phyloP scores from a whole-genome alignment of 495 filamentous ascomycete genomes.

The Annulohypoxylon bovei region DNA sequence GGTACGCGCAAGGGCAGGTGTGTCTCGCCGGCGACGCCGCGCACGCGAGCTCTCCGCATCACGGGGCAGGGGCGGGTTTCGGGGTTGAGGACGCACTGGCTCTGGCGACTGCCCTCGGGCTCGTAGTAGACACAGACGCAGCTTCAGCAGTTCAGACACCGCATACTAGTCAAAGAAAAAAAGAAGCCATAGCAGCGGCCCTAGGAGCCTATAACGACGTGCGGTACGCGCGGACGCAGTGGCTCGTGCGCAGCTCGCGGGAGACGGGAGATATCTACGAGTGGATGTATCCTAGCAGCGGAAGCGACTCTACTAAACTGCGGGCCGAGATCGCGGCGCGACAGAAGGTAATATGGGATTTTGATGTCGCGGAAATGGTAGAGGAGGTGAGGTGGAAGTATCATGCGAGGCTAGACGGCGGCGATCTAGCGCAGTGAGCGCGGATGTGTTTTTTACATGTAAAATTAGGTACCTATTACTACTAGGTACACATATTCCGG shows the following conservation, averaged over 20 bases:
- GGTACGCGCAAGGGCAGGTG: constrained; percentile 38
- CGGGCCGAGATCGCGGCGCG: not conserved
- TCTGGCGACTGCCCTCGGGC: not conserved
- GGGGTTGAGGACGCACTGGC: constrained; percentile 26
- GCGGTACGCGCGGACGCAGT: constrained; percentile 1
- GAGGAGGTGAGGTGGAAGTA: not conserved
- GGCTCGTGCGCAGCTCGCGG: not conserved
- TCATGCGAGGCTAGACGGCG: not conserved
- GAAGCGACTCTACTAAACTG: not conserved
- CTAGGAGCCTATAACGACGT: not conserved
- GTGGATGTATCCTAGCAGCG: not conserved
- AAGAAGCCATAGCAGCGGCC: not conserved
- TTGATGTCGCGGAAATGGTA: not conserved
- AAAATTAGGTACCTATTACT: no score
- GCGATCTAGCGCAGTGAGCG: not conserved
- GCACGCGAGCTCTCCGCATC: constrained; percentile 51
- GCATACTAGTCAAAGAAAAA: not conserved
- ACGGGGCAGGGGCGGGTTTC: constrained; percentile 13
- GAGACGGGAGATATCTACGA: constrained; percentile 1
- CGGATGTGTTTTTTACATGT: not conserved
- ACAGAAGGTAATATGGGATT: constrained; percentile 3
- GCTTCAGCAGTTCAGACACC: no score
- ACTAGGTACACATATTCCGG: no score
- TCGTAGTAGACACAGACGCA: not conserved
- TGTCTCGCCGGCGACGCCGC: constrained; percentile 50